Evolutionary conservation across 805 yeast genomes (phyloP), one percentile per base, ranked within the genome.

Genomic region (Cephaloascus albidus): DNA sequence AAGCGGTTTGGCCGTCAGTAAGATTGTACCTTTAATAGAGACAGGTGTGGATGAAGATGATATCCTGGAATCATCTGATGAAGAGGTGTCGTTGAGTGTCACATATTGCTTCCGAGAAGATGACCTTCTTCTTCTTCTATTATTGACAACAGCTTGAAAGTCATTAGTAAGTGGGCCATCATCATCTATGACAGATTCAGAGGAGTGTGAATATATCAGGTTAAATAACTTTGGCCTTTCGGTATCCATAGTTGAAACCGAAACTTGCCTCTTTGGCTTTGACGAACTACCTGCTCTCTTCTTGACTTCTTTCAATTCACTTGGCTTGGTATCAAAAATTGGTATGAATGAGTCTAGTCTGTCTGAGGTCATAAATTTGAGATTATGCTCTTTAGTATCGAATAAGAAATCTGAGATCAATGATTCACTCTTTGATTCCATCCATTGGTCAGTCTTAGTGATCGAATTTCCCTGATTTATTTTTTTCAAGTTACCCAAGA

Each of bases 321-420:
- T n/a, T n/a, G n/a, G n/a, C n/a, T n/a, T n/a, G n/a, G n/a, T n/a
- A 40, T 66, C 70, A 41, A 65, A 52, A 12, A 58, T 38, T 2
- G 71, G 69, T n/a, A 50, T 53, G 40, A 65, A 66, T 5, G 35
- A 50, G 38, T 3, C 50, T 46, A 12, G 28, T 23, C 6, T 12
- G 12, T 23, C 28, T 8, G 28, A 8, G 28, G 6, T 6, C 28
- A 23, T 8, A 23, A 23, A 23, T 23, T 12, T 23, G 6, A 12
- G 12, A 12, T 23, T 23, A 12, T 23, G 28, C 12, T 6, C 12
- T 23, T 6, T 6, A 6, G 12, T 23, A 23, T 23, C 28, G 12
- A 23, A 8, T 23, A 23, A 6, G 12, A 23, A 23, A 23, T 23
- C 28, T 23, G 28, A 8, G 12, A 15, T 10, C 8, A 15, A 6